Conservation (phyloP, 2,329 filamentous ascomycete species). For the Pestalotiopsis sp. region DNA sequence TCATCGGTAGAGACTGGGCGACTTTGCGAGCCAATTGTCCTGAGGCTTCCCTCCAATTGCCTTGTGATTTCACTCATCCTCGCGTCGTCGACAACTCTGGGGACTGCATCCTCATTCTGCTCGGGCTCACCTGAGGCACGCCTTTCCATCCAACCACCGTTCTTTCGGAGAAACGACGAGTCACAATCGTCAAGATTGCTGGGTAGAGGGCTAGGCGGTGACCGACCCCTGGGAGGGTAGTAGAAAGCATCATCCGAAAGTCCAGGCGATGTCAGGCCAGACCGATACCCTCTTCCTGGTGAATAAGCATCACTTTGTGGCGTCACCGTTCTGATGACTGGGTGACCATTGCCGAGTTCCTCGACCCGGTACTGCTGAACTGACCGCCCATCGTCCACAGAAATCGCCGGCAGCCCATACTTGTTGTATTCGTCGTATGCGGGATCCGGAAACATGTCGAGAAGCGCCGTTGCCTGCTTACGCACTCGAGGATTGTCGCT, state of each 20-base stretch:
- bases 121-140: slow-evolving; percentile 18
- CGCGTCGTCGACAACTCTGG: slow-evolving; percentile 18
- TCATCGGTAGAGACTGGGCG: neutral
- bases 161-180: slow-evolving; percentile 24
- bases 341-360: slow-evolving; percentile 35
- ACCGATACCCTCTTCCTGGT: slow-evolving; percentile 35
- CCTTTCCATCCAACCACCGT: slow-evolving; percentile 24
- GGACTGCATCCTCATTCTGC: slow-evolving; percentile 22
- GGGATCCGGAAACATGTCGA: slow-evolving; percentile 65
- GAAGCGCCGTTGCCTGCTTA: slow-evolving; percentile 71
- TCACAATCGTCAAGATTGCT: slow-evolving; percentile 42
- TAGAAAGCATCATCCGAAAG: slow-evolving; percentile 44
- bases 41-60: slow-evolving; percentile 24
- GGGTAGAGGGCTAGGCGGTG: slow-evolving; percentile 54
- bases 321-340: slow-evolving; percentile 42
- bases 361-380: slow-evolving; percentile 42
- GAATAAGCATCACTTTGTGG: slow-evolving; percentile 48
- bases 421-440: slow-evolving; percentile 26
- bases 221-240: slow-evolving; percentile 53
- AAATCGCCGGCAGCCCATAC: slow-evolving; percentile 35
- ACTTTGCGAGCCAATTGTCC: slow-evolving; percentile 22
- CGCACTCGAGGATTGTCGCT: slow-evolving; percentile 73
- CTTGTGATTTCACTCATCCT: neutral
- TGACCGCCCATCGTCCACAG: slow-evolving; percentile 42
- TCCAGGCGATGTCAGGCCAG: slow-evolving; percentile 33